Percentiles rank a stretch among this genome's conserved stretches.
Conservation (phyloP, 352 stramenopile genomes). For the Phytopythium delawarense region DNA sequence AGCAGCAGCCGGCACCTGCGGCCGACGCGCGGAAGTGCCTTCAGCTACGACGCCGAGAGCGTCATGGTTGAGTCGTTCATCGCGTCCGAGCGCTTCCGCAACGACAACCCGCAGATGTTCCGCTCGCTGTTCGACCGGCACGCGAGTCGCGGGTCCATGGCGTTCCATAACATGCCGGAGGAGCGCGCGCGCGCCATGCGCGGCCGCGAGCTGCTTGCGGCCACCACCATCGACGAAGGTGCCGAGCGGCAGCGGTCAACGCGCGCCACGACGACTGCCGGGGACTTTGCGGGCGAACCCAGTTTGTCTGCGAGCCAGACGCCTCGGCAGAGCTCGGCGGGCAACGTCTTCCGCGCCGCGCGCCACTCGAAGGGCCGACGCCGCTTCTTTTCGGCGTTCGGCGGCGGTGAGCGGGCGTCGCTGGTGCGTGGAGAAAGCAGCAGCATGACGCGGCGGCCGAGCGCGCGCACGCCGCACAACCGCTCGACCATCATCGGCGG, state of each 20-base stretch:
- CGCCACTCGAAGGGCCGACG: constrained; percentile 46
- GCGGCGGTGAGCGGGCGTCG: background rate
- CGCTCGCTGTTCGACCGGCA: constrained; percentile 73
- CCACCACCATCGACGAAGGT: background rate
- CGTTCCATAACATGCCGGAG: constrained; percentile 57
- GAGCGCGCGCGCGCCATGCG: constrained; percentile 12
- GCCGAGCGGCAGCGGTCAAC: background rate
- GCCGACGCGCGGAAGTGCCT: constrained; percentile 61
- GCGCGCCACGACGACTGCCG: constrained; percentile 18
- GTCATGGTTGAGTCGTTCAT: constrained; percentile 90
- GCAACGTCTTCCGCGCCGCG: constrained; percentile 63
- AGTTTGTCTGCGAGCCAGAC: background rate
- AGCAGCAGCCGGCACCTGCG: constrained; percentile 27
- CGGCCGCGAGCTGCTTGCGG: constrained; percentile 10
- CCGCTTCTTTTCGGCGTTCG: constrained; percentile 46
- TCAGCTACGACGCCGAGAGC: constrained; percentile 87
- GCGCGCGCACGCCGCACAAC: background rate
- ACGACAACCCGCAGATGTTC: constrained; percentile 31
- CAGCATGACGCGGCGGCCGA: background rate
- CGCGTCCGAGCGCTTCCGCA: constrained; percentile 61
- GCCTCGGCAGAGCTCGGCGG: constrained; percentile 29
- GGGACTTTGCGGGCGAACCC: constrained; percentile 5
- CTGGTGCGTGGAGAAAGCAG: background rate
- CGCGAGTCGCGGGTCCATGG: constrained; percentile 78
- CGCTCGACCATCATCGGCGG: background rate